phyloP scores from a whole-genome alignment of 306 rosid species.

The Cucurbita argyrosperma region DNA sequence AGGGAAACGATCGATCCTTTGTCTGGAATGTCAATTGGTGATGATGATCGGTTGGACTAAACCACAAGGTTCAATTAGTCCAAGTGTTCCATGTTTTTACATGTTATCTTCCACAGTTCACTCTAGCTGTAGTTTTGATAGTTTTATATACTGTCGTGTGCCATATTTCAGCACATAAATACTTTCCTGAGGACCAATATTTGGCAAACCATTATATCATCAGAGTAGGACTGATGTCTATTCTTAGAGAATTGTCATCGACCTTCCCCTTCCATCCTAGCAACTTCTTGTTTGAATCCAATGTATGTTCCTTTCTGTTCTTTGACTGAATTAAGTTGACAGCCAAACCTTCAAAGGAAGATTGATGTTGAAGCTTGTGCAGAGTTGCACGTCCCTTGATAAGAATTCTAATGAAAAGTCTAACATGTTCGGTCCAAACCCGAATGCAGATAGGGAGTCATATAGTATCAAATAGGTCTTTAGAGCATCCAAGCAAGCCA shows the following conservation, averaged over 20 bases:
- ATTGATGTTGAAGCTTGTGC: neutral
- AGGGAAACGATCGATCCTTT: conserved; percentile 50
- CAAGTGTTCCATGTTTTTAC: neutral
- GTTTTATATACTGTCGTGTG: neutral
- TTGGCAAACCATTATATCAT: neutral
- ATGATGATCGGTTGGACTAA: conserved; percentile 23
- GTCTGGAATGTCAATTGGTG: conserved; percentile 26
- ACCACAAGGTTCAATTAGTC: neutral
- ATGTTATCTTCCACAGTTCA: neutral
- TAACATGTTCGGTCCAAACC: neutral
- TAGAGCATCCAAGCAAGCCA: neutral
- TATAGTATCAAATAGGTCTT: neutral
- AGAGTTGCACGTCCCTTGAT: neutral
- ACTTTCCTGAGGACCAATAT: neutral
- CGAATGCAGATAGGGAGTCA: neutral
- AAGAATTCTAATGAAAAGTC: neutral
- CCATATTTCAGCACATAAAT: neutral
- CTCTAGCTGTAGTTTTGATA: neutral
- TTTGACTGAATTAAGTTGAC: neutral
- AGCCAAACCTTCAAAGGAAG: neutral
- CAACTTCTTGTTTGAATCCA: neutral
- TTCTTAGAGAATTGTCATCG: neutral
- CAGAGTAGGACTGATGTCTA: neutral
- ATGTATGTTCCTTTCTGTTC: neutral
- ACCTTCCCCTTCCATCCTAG: neutral